Conservation (phyloP, 2,329 filamentous ascomycete species). For the Cladosporium sp. region DNA sequence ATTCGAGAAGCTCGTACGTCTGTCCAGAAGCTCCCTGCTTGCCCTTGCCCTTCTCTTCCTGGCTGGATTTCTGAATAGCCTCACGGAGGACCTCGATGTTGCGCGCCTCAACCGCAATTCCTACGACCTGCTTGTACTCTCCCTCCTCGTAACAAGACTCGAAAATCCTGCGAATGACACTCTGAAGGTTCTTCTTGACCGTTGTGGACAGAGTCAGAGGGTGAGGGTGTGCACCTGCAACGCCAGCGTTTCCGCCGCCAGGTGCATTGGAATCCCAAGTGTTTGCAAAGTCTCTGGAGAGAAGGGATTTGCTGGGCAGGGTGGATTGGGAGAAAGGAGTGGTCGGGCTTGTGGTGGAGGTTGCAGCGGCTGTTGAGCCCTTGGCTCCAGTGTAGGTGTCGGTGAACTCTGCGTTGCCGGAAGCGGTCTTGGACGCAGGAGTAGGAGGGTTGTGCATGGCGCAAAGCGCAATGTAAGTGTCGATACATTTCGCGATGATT, state of each 20-base stretch:
- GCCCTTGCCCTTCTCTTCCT: constrained; percentile 66
- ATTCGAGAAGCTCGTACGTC: constrained; percentile 93
- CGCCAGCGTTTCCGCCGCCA: constrained; percentile 52
- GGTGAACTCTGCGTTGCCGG: constrained; percentile 63
- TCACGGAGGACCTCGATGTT: constrained; percentile 81
- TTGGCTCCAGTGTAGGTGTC: constrained; percentile 66
- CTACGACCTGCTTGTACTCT: constrained; percentile 91
- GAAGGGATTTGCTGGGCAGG: constrained; percentile 85
- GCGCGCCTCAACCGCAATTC: constrained; percentile 91
- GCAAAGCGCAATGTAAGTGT: constrained; percentile 88
- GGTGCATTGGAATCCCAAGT: constrained; percentile 53
- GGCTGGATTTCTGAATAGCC: constrained; percentile 82
- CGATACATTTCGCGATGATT: constrained; percentile 94
- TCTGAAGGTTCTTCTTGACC: constrained; percentile 74
- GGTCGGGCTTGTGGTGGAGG: constrained; percentile 72
- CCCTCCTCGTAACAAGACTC: constrained; percentile 81
- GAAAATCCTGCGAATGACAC: constrained; percentile 83
- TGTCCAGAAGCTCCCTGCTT: constrained; percentile 57
- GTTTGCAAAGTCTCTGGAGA: constrained; percentile 74
- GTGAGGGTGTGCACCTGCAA: constrained; percentile 50
- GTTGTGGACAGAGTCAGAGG: constrained; percentile 65
- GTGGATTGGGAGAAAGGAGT: constrained; percentile 94
- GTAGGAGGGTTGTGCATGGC: constrained; percentile 54
- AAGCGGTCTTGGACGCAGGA: constrained; percentile 43
- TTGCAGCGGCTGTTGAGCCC: constrained; percentile 55